Percentiles rank a stretch among this genome's conserved stretches.
phyloP scores from a whole-genome alignment of 805 yeast genomes.

The Cyberlindnera euphorbiae region DNA sequence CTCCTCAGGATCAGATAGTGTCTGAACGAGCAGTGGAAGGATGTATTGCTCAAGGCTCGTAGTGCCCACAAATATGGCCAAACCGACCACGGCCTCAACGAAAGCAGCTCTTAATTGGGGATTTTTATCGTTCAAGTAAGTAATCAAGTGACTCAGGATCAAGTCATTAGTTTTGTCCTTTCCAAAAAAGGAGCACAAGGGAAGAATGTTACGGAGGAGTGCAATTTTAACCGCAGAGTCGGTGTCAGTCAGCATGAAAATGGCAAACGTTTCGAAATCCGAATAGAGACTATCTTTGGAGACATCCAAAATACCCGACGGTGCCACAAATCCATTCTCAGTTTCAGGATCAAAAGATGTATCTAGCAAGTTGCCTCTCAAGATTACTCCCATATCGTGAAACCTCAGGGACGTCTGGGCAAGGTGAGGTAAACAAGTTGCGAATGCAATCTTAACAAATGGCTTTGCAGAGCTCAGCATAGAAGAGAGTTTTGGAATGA shows the following conservation, averaged over 20 bases:
- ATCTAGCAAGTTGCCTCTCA: constrained; percentile 34
- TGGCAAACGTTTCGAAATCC: constrained; percentile 62
- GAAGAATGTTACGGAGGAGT: constrained; percentile 64
- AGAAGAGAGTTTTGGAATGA: constrained; percentile 62
- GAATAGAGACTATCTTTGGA: constrained; percentile 42
- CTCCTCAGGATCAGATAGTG: constrained; percentile 80
- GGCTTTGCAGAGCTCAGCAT: constrained; percentile 35
- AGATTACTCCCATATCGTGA: constrained; percentile 52
- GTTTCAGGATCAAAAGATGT: constrained; percentile 41
- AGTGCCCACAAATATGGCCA: constrained; percentile 78
- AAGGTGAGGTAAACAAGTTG: constrained; percentile 67
- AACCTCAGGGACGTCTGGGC: constrained; percentile 61
- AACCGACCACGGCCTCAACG: constrained; percentile 62
- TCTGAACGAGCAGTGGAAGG: constrained; percentile 78
- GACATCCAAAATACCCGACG: constrained; percentile 30
- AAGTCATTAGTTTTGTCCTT: constrained; percentile 85
- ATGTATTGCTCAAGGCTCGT: constrained; percentile 83
- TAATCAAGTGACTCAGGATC: constrained; percentile 83
- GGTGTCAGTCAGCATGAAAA: constrained; percentile 64
- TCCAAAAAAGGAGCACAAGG: constrained; percentile 78
- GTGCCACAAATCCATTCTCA: constrained; percentile 34
- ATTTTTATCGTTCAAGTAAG: constrained; percentile 80
- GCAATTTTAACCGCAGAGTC: constrained; percentile 64
- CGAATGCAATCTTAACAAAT: constrained; percentile 61
- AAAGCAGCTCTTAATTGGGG: constrained; percentile 64